These are phyloP conservation scores for Saussurea involucrata DNA, from an alignment of 129 eudicot genomes.

Conservation along the genomic window DNA sequence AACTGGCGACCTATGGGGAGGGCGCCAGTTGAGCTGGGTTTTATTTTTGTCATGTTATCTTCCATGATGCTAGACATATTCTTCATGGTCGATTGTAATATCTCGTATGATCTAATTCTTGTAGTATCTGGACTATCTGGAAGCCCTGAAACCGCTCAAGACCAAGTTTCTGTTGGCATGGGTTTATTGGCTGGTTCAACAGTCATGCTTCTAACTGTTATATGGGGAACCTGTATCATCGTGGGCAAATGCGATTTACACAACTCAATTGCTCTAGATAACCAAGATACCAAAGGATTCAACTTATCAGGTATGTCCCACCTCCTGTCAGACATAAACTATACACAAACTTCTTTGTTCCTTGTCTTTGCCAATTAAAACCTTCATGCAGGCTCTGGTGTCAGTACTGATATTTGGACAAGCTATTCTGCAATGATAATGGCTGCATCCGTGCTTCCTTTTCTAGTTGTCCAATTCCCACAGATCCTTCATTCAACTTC, in stretches of 20 bases:
- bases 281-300: slow-evolving; percentile 61
- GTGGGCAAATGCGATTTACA: slow-evolving; percentile 83
- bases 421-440: slow-evolving; percentile 83
- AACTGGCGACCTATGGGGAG: not conserved
- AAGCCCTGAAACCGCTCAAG: slow-evolving; percentile 76
- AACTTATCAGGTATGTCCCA: slow-evolving; percentile 56
- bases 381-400: slow-evolving; percentile 66
- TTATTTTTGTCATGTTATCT: not conserved
- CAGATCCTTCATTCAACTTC: slow-evolving; percentile 54
- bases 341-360: not conserved
- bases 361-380: not conserved
- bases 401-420: slow-evolving; percentile 85
- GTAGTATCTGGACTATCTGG: slow-evolving; percentile 96
- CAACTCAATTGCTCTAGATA: slow-evolving; percentile 51
- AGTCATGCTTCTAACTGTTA: slow-evolving; percentile 82
- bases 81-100: not conserved
- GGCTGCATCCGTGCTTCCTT: slow-evolving; percentile 76
- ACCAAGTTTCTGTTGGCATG: slow-evolving; percentile 95
- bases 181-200: slow-evolving; percentile 97
- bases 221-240: slow-evolving; percentile 86
- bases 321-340: not conserved
- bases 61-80: not conserved
- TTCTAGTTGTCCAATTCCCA: slow-evolving; percentile 74
- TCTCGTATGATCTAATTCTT: slow-evolving; percentile 10
- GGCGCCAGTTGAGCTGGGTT: not conserved